phyloP scores from a whole-genome alignment of 108 stramenopile genomes.

The Aurantiochytrium sp. region DNA sequence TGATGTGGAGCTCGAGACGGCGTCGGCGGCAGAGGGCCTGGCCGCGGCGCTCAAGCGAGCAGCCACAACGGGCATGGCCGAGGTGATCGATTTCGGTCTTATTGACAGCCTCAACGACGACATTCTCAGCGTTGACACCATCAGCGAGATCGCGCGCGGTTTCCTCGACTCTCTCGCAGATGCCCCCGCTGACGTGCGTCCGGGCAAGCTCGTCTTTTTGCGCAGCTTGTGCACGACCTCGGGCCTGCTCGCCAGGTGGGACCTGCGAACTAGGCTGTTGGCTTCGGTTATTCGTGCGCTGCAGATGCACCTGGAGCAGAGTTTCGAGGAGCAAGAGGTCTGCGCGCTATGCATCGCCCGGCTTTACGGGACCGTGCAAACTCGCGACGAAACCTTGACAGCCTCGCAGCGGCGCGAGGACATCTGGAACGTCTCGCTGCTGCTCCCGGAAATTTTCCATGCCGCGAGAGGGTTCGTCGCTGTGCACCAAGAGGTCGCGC shows the following conservation, averaged over 20 bases:
- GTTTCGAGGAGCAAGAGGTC: neutral
- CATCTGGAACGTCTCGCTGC: neutral
- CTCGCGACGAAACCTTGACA: neutral
- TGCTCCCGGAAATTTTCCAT: slow-evolving; percentile 5
- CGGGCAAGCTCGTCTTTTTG: neutral
- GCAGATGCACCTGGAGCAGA: neutral
- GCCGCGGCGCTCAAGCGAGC: neutral
- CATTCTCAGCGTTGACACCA: neutral
- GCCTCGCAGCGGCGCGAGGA: neutral
- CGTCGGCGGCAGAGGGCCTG: neutral
- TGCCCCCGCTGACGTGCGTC: neutral
- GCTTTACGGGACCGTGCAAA: neutral
- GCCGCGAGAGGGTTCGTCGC: neutral
- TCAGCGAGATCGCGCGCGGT: neutral
- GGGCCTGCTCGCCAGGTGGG: neutral
- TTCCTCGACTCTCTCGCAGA: neutral
- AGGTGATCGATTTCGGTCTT: neutral
- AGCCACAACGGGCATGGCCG: neutral
- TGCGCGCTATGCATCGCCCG: neutral
- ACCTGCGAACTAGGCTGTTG: neutral
- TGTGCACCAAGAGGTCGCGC: neutral
- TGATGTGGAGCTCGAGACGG: neutral
- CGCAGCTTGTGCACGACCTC: neutral
- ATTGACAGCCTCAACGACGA: neutral
- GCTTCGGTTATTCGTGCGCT: neutral